Evolutionary conservation across 768 basidiomycete genomes (phyloP), one percentile per base, ranked within the genome.

Genomic region (Chiua virens): DNA sequence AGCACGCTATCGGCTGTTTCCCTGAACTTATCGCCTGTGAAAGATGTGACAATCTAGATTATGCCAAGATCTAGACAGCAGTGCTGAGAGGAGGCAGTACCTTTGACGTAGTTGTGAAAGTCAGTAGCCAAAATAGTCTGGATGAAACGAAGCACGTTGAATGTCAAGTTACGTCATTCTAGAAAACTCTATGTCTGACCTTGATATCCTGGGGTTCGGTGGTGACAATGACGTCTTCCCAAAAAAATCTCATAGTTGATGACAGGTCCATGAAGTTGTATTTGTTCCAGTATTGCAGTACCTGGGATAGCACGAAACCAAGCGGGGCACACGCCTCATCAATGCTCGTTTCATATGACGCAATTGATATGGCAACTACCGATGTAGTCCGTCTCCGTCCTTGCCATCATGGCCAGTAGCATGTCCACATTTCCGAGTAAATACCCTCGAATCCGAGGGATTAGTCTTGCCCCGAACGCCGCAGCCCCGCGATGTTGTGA

Each of bases 201-300:
- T 76, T 77, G 30, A 75, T 55, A 32, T 81, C 70, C 41, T 82
- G 77, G 0, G 83, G 83, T 21, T 71, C 75, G 0, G 66, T 64
- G 0, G 83, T 84, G 28, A 84, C 50, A 35, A 81, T 58, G 20
- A 76, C 25, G 50, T 79, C 73, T 18, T 74, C 71, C 78, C 80
- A 82, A 18, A 83, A 48, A 30, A 78, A 62, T 7, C 74, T 64
- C 50, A 81, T 20, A n/a, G 55, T 83, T 81, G 47, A 76, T 45
- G 41, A 50, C 61, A 21, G 42, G 66, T 17, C 71, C 71, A 15
- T 61, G 50, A 32, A 54, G 27, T 5, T 61, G 42, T 11, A 64
- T 53, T 36, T 64, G 60, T 4, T 71, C 65, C 36, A 57, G 41
- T 10, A 65, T 0, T n/a, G 38, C 23, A 1, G 58, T 45, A n/a